These are phyloP conservation scores for Oryza nivara DNA, from an alignment of 176 grass and related monocot species.

Conservation along the genomic window DNA sequence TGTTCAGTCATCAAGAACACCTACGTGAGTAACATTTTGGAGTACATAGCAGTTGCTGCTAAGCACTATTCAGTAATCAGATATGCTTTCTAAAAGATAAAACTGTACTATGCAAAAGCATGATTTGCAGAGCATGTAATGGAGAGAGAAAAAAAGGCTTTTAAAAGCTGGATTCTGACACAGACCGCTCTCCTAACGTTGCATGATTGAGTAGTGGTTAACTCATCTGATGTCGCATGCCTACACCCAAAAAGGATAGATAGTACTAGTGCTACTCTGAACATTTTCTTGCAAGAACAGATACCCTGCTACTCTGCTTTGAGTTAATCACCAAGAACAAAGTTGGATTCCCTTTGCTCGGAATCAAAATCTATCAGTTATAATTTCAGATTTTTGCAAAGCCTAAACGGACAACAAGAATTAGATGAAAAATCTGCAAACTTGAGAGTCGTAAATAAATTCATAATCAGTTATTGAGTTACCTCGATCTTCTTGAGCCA, in stretches of 20 bases:
- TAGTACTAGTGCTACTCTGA: neutral
- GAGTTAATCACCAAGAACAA: too few relatives aligned
- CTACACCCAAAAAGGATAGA: neutral
- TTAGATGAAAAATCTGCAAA: neutral
- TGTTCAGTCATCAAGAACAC: neutral
- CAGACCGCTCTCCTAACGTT: conserved; percentile 14
- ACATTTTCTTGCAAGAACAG: neutral
- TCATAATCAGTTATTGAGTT: neutral
- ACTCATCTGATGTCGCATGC: conserved; percentile 14
- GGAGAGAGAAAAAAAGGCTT: neutral
- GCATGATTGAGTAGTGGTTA: conserved; percentile 31
- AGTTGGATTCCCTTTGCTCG: too few relatives aligned
- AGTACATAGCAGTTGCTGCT: neutral
- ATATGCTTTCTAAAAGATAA: neutral
- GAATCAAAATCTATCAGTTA: neutral
- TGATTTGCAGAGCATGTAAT: neutral
- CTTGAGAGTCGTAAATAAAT: neutral
- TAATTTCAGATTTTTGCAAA: neutral
- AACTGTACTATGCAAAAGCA: neutral
- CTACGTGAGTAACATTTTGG: neutral
- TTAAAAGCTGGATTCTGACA: neutral
- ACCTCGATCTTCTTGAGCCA: conserved; percentile 97
- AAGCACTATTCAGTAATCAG: neutral
- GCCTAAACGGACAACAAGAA: neutral
- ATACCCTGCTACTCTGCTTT: too few relatives aligned